Conservation (phyloP, 805 yeast genomes). For the Spathaspora sp. region DNA sequence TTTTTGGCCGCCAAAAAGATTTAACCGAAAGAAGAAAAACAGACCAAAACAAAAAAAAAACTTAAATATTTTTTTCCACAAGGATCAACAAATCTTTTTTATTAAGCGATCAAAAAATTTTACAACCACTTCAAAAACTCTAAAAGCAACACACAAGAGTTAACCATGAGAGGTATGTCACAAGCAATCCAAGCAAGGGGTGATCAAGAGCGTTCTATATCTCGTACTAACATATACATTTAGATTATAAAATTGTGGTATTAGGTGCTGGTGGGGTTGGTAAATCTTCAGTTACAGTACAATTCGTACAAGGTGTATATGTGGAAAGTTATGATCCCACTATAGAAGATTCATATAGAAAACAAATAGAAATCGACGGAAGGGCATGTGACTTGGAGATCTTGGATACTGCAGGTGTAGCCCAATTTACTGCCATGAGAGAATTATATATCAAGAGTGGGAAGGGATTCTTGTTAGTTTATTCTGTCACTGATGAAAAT, state of each 20-base stretch:
- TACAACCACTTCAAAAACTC: neutral
- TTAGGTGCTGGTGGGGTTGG: slow-evolving; percentile 98
- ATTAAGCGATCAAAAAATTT: neutral
- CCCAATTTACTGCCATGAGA: slow-evolving; percentile 95
- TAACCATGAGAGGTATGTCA: slow-evolving; percentile 15
- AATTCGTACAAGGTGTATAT: slow-evolving; percentile 86
- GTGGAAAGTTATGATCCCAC: slow-evolving; percentile 95
- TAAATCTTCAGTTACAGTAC: slow-evolving; percentile 88
- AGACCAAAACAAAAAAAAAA: neutral
- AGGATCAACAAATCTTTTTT: neutral
- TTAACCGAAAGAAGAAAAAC: neutral
- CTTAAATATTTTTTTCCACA: neutral
- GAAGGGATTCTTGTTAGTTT: slow-evolving; percentile 62
- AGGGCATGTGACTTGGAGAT: slow-evolving; percentile 79
- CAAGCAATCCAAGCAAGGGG: neutral
- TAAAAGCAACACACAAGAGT: neutral
- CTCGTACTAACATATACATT: slow-evolving; percentile 5
- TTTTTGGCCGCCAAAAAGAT: neutral
- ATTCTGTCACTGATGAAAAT: slow-evolving; percentile 57
- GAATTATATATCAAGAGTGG: slow-evolving; percentile 86
- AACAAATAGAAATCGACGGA: slow-evolving; percentile 84
- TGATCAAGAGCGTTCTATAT: neutral
- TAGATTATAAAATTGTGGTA: slow-evolving; percentile 85
- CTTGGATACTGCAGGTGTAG: slow-evolving; percentile 61
- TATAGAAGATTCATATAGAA: slow-evolving; percentile 91